Evolutionary conservation across 2,329 filamentous ascomycete genomes (phyloP), one percentile per base, ranked within the genome.

Genomic region (Claviceps fusiformis): DNA sequence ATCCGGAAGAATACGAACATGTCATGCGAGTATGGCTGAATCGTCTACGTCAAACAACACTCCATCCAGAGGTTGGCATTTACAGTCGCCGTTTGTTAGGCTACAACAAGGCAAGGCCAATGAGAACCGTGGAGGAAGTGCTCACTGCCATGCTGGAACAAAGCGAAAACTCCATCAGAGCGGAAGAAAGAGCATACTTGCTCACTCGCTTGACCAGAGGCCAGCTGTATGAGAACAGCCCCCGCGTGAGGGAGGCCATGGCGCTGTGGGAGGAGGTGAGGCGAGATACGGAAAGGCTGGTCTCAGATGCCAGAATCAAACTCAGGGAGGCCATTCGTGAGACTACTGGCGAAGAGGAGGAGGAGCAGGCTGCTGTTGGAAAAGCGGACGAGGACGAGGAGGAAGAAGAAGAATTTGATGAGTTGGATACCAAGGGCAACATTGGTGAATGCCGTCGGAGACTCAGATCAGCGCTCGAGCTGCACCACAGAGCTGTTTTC

Each of bases 61-160:
- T 97, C 17, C 90, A 96, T 68, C 89, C 92, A 0, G 86, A 95
- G 65, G 80, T 95, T 46, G 86, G 86, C 19, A 77, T 77, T 10
- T 79, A 79, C 37, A 86, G 85, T 60, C 76, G 85, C 15, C 79
- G 78, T 58, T 78, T 80, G 0, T 69, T 88, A 6, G 85, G 85
- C 1, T 76, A 79, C 48, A 80, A 74, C 47, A 81, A 76, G 51
- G 76, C 75, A 54, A 83, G 80, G 0, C 85, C 88, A 0, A 75
- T 96, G 59, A 79, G 87, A 13, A 95, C 91, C 0, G 85, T 95
- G 1, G 80, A 84, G 19, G 88, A 97, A 67, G 92, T 97, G 1
- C 74, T 98, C 11, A 85, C 89, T 59, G 83, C 85, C 5, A 96
- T 98, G 92, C 85, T 96, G 56, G 89, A 95, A 55, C 84, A 92